Percentiles rank a stretch among this genome's conserved stretches.
phyloP scores from a whole-genome alignment of 257 asterid species.

The Lithospermum erythrorhizon region DNA sequence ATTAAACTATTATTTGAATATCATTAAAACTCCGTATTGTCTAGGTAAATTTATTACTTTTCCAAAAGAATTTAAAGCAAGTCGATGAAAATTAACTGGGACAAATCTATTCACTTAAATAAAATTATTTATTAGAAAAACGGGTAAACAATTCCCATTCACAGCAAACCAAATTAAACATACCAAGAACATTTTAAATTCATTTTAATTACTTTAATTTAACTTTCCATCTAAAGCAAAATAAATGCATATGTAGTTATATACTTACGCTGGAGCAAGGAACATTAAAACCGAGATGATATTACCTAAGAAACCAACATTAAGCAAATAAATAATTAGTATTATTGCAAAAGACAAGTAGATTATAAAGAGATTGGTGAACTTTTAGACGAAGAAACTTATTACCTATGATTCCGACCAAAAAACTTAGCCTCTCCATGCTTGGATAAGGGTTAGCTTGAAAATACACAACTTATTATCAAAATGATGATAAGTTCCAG shows the following conservation, averaged over 20 bases:
- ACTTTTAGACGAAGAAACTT: conserved; percentile 6
- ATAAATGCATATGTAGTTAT: neutral
- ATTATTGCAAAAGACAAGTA: neutral
- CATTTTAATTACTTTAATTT: neutral
- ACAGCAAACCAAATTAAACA: too few relatives aligned
- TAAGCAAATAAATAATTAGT: neutral
- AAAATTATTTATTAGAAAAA: too few relatives aligned
- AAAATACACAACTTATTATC: too few relatives aligned
- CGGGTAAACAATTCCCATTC: too few relatives aligned
- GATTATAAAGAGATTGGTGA: neutral
- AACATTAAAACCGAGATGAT: conserved; percentile 59
- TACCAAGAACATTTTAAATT: too few relatives aligned
- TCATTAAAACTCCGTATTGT: too few relatives aligned
- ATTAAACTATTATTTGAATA: too few relatives aligned
- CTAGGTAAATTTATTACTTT: too few relatives aligned
- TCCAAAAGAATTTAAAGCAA: too few relatives aligned
- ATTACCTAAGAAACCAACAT: conserved; percentile 35
- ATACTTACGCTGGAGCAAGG: conserved; percentile 62
- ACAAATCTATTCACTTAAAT: too few relatives aligned
- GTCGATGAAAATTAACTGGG: too few relatives aligned
- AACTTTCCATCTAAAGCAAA: too few relatives aligned
- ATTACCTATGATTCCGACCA: conserved; percentile 49
- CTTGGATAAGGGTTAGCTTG: neutral
- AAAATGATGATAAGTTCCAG: neutral
- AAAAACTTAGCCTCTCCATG: conserved; percentile 34